Conservation (phyloP, 2,329 filamentous ascomycete genomes). For the Graphiopsis chlorocephala region DNA sequence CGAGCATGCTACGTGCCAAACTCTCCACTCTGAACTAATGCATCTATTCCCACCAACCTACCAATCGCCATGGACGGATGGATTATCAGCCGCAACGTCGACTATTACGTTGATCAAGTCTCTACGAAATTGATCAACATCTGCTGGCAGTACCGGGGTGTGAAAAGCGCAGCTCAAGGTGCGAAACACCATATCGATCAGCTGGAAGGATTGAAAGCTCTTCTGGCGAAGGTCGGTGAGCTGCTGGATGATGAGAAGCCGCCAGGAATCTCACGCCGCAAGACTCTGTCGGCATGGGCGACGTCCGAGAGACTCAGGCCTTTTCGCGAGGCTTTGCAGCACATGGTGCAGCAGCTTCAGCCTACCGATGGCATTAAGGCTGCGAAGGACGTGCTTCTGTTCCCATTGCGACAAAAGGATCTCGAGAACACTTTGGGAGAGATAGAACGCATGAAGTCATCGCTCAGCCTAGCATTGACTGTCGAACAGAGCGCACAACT, state of each 20-base stretch:
- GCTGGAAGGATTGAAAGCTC: not conserved
- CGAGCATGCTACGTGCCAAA: too few relatives aligned
- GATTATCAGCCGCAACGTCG: not conserved
- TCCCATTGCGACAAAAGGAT: not conserved
- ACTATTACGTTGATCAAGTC: not conserved
- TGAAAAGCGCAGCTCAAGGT: not conserved
- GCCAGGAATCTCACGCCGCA: not conserved
- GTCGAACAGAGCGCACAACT: not conserved
- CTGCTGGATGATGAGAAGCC: not conserved
- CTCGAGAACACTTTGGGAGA: not conserved
- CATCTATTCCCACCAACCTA: too few relatives aligned
- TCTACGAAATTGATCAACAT: not conserved
- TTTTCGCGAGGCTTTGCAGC: not conserved
- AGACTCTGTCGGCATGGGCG: not conserved
- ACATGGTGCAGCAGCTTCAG: not conserved
- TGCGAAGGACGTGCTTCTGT: not conserved
- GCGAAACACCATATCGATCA: not conserved
- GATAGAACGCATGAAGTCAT: not conserved
- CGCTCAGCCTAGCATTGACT: not conserved
- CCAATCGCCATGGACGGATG: too few relatives aligned
- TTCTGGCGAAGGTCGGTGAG: not conserved
- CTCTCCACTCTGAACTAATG: too few relatives aligned
- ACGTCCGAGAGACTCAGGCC: not conserved
- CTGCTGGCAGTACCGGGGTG: not conserved
- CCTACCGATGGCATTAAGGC: not conserved